Evolutionary conservation across 73 alveolate genomes (phyloP), one percentile per base, ranked within the genome.

Genomic region (Uronychia binucleata): DNA sequence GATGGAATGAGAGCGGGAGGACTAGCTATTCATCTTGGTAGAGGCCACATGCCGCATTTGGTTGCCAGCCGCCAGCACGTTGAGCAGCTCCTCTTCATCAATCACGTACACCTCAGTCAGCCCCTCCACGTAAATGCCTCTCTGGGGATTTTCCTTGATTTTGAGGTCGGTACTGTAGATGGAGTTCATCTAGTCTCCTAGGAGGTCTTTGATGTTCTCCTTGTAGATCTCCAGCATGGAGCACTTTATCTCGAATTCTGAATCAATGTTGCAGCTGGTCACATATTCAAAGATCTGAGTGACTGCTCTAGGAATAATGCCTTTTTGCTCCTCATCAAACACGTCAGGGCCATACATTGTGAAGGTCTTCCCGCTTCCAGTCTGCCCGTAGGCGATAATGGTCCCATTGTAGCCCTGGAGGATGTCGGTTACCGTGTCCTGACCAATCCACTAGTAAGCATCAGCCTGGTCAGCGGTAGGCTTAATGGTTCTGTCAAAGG

Each of bases 331-430:
- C 34, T 90, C 94, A 87, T 97, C 98, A 77, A 80, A 86, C 75
- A 97, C 31, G 82, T 96, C 97, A 31, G 84, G 78, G 0, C 99
- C 99, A 93, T 92, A 97, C 98, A 97, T 97, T 0, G 99, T 96
- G 87, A 83, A 97, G 57, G 99, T 97, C 85, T 97, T 97, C 1
- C 99, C 99, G 28, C 97, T 90, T 19, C 99, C 99, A 57, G 99
- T 96, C 88, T 97, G 94, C 0, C 99, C 99, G 90, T 97, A 97
- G 0, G 99, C 98, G 74, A 97, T 92, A 0, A 94, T 78, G 0
- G 99, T 96, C 33, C 98, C 98, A 83, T 97, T 97, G 74, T 96
- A 97, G 57, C 67, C 67, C 19, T 46, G 19, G 67, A 46, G 67
- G n/a, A 46, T 19, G 19, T 97, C 99, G 34, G 91, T 85, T 1